Evolutionary conservation across 495 filamentous ascomycete species (phyloP).

Genomic region (Clohesyomyces aquaticus): DNA sequence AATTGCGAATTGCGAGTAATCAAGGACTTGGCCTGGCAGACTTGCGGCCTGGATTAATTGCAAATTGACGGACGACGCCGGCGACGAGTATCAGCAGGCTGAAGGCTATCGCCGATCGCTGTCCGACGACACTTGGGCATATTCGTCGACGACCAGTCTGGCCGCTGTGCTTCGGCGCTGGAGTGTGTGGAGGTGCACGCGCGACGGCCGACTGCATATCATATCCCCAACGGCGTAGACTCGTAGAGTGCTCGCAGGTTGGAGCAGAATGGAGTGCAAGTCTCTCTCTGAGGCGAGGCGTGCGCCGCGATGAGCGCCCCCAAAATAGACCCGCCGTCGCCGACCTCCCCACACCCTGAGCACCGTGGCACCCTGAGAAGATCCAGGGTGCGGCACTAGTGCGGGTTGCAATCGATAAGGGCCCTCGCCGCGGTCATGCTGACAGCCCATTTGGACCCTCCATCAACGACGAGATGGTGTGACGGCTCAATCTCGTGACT

Average conservation of each 20-base stretch:
- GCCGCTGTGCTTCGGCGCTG: background rate
- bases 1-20: too few relatives aligned
- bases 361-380: background rate
- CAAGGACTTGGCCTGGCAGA: too few relatives aligned
- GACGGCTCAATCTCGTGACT: slow-evolving; percentile 39
- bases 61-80: slow-evolving; percentile 5
- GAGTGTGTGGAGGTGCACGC: slow-evolving; percentile 6
- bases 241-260: too few relatives aligned
- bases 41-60: too few relatives aligned
- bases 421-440: slow-evolving; percentile 11
- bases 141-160: background rate
- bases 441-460: too few relatives aligned
- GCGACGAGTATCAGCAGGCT: slow-evolving; percentile 1
- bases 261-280: too few relatives aligned
- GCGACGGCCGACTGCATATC: background rate
- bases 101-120: slow-evolving; percentile 11
- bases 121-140: slow-evolving; percentile 8
- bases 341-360: slow-evolving; percentile 7
- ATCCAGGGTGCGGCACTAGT: too few relatives aligned
- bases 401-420: slow-evolving; percentile 34
- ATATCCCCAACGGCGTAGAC: background rate
- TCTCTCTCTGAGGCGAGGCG: slow-evolving; percentile 2
- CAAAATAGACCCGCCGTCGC: slow-evolving; percentile 23
- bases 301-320: slow-evolving; percentile 20
- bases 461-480: slow-evolving; percentile 33